These are phyloP conservation scores for Mycena polygramma DNA, from an alignment of 768 basidiomycete species.

Conservation along the genomic window DNA sequence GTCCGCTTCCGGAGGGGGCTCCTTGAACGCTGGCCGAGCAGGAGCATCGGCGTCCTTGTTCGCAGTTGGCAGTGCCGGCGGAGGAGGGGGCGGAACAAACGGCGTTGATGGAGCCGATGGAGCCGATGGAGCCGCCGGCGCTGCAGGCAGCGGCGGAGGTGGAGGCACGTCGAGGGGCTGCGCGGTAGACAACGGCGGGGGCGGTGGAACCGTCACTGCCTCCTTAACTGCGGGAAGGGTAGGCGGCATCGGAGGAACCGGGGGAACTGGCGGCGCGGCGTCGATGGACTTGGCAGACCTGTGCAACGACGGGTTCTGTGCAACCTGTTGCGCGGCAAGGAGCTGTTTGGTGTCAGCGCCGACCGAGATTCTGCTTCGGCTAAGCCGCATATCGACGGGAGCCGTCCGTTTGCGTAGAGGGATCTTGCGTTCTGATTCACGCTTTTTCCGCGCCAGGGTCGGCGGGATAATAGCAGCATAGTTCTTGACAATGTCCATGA, in stretches of 20 bases:
- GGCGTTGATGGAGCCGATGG: slow-evolving; percentile 35
- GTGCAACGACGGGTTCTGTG: slow-evolving; percentile 63
- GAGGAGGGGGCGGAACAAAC: slow-evolving; percentile 46
- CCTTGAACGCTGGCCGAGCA: slow-evolving; percentile 62
- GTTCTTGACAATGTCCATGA: slow-evolving; percentile 86
- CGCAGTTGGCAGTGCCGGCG: slow-evolving; percentile 40
- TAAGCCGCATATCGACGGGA: slow-evolving; percentile 89
- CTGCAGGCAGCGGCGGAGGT: slow-evolving; percentile 32
- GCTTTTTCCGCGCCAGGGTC: slow-evolving; percentile 86
- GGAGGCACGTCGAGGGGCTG: slow-evolving; percentile 39
- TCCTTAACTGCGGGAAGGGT: slow-evolving; percentile 40
- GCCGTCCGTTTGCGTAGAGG: slow-evolving; percentile 90
- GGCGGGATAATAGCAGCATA: slow-evolving; percentile 83
- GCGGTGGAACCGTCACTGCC: slow-evolving; percentile 24
- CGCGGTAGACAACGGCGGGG: slow-evolving; percentile 38
- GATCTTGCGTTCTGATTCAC: slow-evolving; percentile 87
- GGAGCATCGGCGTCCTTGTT: slow-evolving; percentile 8
- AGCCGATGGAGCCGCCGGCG: slow-evolving; percentile 31
- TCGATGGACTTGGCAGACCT: slow-evolving; percentile 52
- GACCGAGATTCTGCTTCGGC: slow-evolving; percentile 79
- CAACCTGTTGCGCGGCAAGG: slow-evolving; percentile 76
- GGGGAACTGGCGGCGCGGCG: slow-evolving; percentile 41
- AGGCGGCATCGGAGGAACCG: slow-evolving; percentile 37
- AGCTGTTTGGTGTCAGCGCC: slow-evolving; percentile 79
- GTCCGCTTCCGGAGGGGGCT: slow-evolving; percentile 72